Evolutionary conservation across 345 rosid species (phyloP).

Genomic region (Populus deltoides): DNA sequence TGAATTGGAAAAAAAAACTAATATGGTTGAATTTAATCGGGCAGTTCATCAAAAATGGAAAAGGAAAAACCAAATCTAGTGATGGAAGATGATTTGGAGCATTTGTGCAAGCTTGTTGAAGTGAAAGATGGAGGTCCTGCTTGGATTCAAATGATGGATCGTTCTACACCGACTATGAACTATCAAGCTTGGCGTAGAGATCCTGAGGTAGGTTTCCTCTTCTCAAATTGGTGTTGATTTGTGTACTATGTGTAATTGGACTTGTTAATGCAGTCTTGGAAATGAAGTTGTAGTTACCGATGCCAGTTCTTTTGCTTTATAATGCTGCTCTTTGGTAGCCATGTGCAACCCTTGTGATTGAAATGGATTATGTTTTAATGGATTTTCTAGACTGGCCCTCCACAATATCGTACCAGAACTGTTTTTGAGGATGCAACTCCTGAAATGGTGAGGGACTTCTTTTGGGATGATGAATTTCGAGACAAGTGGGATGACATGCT

Average conservation of each 20-base stretch:
- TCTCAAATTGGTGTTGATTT: not conserved
- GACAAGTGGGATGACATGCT: constrained; percentile 91
- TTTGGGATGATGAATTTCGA: constrained; percentile 93
- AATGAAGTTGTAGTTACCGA: not conserved
- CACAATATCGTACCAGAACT: constrained; percentile 83
- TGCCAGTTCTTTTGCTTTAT: not conserved
- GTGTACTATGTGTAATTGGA: not conserved
- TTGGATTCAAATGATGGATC: constrained; percentile 98
- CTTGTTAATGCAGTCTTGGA: not conserved
- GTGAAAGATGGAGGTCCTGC: constrained; percentile 88
- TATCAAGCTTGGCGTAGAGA: constrained; percentile 96
- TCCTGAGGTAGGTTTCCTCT: constrained; percentile 49
- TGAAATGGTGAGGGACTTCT: constrained; percentile 87
- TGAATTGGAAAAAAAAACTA: not conserved
- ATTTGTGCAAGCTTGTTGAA: constrained; percentile 69
- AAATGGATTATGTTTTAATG: constrained; percentile 18
- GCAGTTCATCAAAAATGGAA: constrained; percentile 40
- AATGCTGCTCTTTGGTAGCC: constrained; percentile 1
- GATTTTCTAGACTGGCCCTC: constrained; percentile 66
- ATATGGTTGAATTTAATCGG: not conserved
- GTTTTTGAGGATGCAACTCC: constrained; percentile 88
- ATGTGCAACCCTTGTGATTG: constrained; percentile 13
- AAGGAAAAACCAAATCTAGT: constrained; percentile 43
- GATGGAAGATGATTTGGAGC: constrained; percentile 59
- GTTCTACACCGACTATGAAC: constrained; percentile 59